Conservation (phyloP, 2,329 filamentous ascomycete genomes). For the Elsinoe batatas region DNA sequence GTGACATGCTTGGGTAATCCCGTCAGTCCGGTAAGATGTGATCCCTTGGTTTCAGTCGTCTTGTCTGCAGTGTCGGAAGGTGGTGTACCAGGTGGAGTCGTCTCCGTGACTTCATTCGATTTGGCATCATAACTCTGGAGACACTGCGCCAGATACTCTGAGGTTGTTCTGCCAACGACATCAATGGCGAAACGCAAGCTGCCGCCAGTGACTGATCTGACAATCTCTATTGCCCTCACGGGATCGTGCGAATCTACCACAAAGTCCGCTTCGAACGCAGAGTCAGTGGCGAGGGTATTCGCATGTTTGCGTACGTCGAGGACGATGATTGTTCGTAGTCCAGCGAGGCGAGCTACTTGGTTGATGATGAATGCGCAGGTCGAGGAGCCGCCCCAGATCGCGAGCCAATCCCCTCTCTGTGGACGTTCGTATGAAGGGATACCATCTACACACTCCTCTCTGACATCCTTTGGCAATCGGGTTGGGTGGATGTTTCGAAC, state of each 20-base stretch:
- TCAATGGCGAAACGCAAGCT: slow-evolving; percentile 59
- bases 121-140: background rate
- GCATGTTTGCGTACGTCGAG: slow-evolving; percentile 61
- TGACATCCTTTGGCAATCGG: slow-evolving; percentile 50
- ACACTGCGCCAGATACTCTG: slow-evolving; percentile 1
- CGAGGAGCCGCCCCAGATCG: slow-evolving; percentile 61
- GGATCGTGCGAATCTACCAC: slow-evolving; percentile 60
- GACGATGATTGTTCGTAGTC: slow-evolving; percentile 55
- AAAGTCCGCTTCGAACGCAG: slow-evolving; percentile 44
- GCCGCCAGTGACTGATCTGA: slow-evolving; percentile 48
- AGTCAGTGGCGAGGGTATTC: slow-evolving; percentile 39
- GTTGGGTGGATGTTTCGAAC: slow-evolving; percentile 40
- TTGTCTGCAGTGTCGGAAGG: background rate
- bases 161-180: slow-evolving; percentile 31
- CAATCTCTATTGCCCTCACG: slow-evolving; percentile 54
- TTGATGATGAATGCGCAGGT: slow-evolving; percentile 15
- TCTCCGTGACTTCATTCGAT: background rate
- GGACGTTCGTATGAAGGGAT: slow-evolving; percentile 43
- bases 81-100: background rate
- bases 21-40: slow-evolving; percentile 57
- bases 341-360: slow-evolving; percentile 58
- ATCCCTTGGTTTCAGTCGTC: background rate
- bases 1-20: slow-evolving; percentile 52
- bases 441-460: slow-evolving; percentile 51
- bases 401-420: slow-evolving; percentile 56